Evolutionary conservation across 176 grass and related monocot genomes (phyloP), one percentile per base, ranked within the genome.

Genomic region (Alopecurus myosuroides): DNA sequence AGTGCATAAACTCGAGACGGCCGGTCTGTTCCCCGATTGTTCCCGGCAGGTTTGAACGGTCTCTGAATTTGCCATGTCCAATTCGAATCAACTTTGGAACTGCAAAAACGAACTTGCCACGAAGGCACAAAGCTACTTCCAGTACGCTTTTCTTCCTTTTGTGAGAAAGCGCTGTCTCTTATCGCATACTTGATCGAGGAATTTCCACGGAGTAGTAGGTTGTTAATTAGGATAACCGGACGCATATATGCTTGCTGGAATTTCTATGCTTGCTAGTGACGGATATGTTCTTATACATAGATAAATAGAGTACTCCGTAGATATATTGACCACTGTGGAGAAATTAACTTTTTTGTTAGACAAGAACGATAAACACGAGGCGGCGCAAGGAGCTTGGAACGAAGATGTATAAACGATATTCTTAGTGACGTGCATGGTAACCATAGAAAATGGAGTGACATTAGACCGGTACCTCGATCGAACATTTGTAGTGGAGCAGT

Each of bases 281-380:
- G 84, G 63, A 78, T 82, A 86, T 78, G 74, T 78, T 86, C 83
- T 23, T 68, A 23, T 68, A 23, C 9, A 44, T 46, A 23, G 17
- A 57, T 19, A n/a, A n/a, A n/a, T n/a, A n/a, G n/a, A n/a, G n/a
- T n/a, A n/a, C n/a, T n/a, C n/a, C n/a, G n/a, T n/a, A 29, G 18
- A 48, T 72, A 9, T n/a, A 13, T 13, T 44, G 26, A 71, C 11
- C 68, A 23, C 1, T 25, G 14, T 26, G 28, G 7, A 18, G 6
- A 71, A 83, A 18, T 15, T 77, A 23, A n/a, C 2, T 0, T 14
- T 80, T 87, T 50, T 70, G 11, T 40, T 26, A 74, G 33, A 17
- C 37, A 45, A 44, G 44, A 80, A 65, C 22, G 88, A 37, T n/a
- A 52, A 77, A 73, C 73, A 72, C 55, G 76, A 74, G 26, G 36